Base-by-base conservation (phyloP, 768 basidiomycete genomes). In the Boletus rufocinnamomeus region DNA sequence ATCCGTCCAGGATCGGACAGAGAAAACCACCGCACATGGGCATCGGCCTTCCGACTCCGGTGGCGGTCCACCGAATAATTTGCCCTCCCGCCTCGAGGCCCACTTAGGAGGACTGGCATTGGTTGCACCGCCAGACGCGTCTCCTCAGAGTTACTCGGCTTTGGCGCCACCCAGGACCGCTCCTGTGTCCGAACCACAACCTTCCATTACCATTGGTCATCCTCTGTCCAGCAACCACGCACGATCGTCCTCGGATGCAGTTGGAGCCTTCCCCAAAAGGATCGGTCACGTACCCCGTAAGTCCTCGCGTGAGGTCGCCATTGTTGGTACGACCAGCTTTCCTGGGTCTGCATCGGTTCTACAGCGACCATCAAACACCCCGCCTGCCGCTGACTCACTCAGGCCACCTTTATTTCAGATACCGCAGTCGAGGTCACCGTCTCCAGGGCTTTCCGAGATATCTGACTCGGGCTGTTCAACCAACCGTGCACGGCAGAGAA, bases 51-150 rank as follows among this genome's bases (percentile, higher is more conserved):
- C 65, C 71, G 60, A 61, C 56, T 65, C 59, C 57, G 61, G 54
- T 72, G 66, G 69, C 65, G 64, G 68, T 57, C 68, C 70, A 43
- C 64, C 72, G 6, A 58, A 69, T 45, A 63, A 63, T 58, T 60
- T 78, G 56, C 76, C 73, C 46, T 72, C 80, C 40, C 74, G 76
- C 19, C 63, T 77, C 53, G 71, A 76, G 54, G 73, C 76, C 38
- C 74, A 73, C 62, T 65, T 56, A 17, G 54, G 51, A 11, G 82
- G 83, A 53, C 77, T 90, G 27, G 84, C 88, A 52, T 77, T 91
- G 61, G 84, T 90, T 59, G 86, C 86, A 53, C 89, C 88, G 50
- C 87, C 88, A 40, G 89, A 89, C 70, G 85, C 84, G 62, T 79
- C 84, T 10, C 79, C 80, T 17, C 75, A 69, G 47, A 72, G 79